Evolutionary conservation across 495 filamentous ascomycete genomes (phyloP).

Genomic region (Aspergillus incahuasiensis): DNA sequence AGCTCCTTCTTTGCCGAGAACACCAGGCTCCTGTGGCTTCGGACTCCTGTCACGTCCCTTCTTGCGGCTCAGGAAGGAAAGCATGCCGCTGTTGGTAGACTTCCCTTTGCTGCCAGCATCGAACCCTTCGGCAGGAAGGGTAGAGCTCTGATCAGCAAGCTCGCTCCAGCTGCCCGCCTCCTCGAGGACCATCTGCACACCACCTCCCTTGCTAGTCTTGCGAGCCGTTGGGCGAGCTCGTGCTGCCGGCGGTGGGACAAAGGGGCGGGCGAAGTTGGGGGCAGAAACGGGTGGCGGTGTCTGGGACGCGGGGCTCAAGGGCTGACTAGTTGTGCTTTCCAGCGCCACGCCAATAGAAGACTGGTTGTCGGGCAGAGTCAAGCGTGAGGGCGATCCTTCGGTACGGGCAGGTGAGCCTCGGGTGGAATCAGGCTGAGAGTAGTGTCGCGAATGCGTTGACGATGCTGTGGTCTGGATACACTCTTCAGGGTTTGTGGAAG

Average conservation of each 20-base stretch:
- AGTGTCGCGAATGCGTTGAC: conserved; percentile 34
- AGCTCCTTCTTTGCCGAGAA: conserved; percentile 92
- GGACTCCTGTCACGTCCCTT: conserved; percentile 88
- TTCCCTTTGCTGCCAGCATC: conserved; percentile 48
- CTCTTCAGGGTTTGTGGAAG: conserved; percentile 41
- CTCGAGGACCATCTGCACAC: conserved; percentile 85
- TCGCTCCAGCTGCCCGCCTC: conserved; percentile 87
- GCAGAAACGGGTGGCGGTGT: conserved; percentile 29
- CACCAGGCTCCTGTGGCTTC: conserved; percentile 88
- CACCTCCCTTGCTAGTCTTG: conserved; percentile 74
- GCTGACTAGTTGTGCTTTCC: conserved; percentile 19
- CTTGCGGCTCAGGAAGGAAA: conserved; percentile 83
- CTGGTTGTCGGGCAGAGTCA: conserved; percentile 22
- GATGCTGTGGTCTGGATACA: conserved; percentile 27
- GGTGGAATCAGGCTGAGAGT: conserved; percentile 35
- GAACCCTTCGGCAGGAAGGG: conserved; percentile 62
- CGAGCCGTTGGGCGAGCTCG: conserved; percentile 36
- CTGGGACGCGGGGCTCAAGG: conserved; percentile 21
- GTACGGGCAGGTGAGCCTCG: conserved; percentile 26
- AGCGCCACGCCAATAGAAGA: conserved; percentile 28
- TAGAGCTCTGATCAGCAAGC: conserved; percentile 75
- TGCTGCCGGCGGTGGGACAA: conserved; percentile 27
- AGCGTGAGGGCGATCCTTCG: conserved; percentile 24
- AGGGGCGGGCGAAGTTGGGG: conserved; percentile 7
- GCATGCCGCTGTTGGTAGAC: conserved; percentile 63